Base-by-base conservation (phyloP, 805 yeast species). In the Saccharomyces eubayanus region DNA sequence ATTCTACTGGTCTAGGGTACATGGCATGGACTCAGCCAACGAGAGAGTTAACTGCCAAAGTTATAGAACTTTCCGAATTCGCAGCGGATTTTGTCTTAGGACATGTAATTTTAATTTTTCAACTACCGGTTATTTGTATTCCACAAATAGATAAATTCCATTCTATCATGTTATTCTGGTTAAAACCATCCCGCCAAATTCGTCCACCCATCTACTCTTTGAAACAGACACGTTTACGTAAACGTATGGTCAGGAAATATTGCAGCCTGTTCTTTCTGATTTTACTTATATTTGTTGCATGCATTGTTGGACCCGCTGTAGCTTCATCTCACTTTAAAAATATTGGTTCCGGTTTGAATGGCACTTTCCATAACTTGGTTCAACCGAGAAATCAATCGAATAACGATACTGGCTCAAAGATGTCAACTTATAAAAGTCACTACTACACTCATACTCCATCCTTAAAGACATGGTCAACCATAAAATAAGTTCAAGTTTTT, bases 131-230 rank as follows among this genome's bases (percentile, higher is more conserved):
- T 50, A 77, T 94, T 59, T 78, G 81, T 60, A 77, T 92, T 64
- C 99, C 99, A 65, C 79, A 82, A 72, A 75, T 90, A 71, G 99
- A 94, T 76, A 88, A 88, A 78, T 89, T 96, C 95, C 99, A 94
- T 74, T 92, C 98, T 46, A 85, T 90, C 72, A 85, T 92, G 95
- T 78, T 94, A 74, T 94, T 94, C 84, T 94, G 99, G 99, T 84
- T 94, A 75, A 88, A 89, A 72, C 99, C 98, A 54, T 79, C 92
- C 56, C 86, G 95, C 76, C 96, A 89, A 76, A 91, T 92, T 68
- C 87, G 97, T 74, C 97, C 97, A 59, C 98, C 98, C 63, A 89
- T 94, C 70, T 90, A 89, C 76, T 89, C 97, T 20, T 77, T 92
- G 75, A 94, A 94, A 76, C 98, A 92, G 77, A 91, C 95, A 55